These are phyloP conservation scores for Chiua sp. DNA, from an alignment of 1,284 basidiomycete species.

Conservation along the genomic window DNA sequence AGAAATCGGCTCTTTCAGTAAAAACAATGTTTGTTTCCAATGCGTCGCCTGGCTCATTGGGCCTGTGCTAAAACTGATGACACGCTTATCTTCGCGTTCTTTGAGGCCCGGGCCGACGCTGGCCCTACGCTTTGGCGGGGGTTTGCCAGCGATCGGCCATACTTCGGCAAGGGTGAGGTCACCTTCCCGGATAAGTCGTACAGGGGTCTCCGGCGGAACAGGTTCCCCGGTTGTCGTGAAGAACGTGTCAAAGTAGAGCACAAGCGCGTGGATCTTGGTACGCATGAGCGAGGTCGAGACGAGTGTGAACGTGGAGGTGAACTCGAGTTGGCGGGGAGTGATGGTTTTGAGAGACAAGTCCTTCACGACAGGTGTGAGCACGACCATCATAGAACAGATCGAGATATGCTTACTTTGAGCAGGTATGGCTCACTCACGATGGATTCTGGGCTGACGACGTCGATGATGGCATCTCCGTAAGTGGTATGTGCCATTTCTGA, in stretches of 20 bases:
- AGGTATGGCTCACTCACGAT: slow-evolving; percentile 71
- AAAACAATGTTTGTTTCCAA: slow-evolving; percentile 96
- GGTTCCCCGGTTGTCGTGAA: slow-evolving; percentile 72
- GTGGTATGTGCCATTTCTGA: slow-evolving; percentile 75
- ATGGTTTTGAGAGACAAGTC: slow-evolving; percentile 77
- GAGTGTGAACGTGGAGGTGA: slow-evolving; percentile 77
- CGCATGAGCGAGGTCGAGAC: slow-evolving; percentile 60
- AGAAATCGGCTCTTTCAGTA: slow-evolving; percentile 80
- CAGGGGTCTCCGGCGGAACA: slow-evolving; percentile 55
- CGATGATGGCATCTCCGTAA: slow-evolving; percentile 82
- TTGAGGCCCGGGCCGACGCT: slow-evolving; percentile 41
- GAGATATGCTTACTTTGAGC: slow-evolving; percentile 59
- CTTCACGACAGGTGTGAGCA: slow-evolving; percentile 34
- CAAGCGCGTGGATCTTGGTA: slow-evolving; percentile 78
- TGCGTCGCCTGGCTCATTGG: slow-evolving; percentile 91
- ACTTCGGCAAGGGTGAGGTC: slow-evolving; percentile 73
- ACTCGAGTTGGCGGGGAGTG: slow-evolving; percentile 77
- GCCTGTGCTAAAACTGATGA: slow-evolving; percentile 91
- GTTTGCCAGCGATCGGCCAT: slow-evolving; percentile 72
- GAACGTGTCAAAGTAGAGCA: slow-evolving; percentile 96
- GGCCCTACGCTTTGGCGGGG: slow-evolving; percentile 55
- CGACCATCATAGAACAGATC: not conserved
- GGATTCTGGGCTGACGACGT: slow-evolving; percentile 74
- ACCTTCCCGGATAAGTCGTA: slow-evolving; percentile 57
- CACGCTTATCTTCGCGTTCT: slow-evolving; percentile 51